These are phyloP conservation scores for Trypanosoma conorhini DNA, from an alignment of 208 protist species.

Conservation along the genomic window DNA sequence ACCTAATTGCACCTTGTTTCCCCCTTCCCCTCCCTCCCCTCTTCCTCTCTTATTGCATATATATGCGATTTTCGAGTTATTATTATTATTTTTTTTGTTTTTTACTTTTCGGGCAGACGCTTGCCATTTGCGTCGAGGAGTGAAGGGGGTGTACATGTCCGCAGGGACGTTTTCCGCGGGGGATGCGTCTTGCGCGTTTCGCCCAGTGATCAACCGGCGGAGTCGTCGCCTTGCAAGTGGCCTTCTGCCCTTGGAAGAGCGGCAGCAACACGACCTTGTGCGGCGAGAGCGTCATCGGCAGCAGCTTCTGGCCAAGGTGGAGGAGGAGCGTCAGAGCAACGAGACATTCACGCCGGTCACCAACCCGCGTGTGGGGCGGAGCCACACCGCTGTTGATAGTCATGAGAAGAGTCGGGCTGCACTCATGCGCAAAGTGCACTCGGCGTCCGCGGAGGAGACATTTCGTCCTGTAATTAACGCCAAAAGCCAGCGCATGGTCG, in stretches of 20 bases:
- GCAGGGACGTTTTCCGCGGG: background rate
- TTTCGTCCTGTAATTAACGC: slow-evolving; percentile 27
- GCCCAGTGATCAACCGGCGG: slow-evolving; percentile 14
- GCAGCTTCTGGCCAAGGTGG: slow-evolving; percentile 17
- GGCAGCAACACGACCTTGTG: slow-evolving; percentile 26
- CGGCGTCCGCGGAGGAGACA: slow-evolving; percentile 1
- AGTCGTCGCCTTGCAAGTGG: slow-evolving; percentile 18
- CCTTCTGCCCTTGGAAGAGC: slow-evolving; percentile 17
- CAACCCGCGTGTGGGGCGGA: slow-evolving; percentile 8
- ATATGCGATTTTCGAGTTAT: background rate
- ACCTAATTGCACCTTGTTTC: background rate
- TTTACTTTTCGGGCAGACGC: background rate
- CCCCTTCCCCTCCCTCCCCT: too few relatives aligned
- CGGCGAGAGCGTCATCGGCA: slow-evolving; percentile 4
- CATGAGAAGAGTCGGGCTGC: background rate
- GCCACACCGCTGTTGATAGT: background rate
- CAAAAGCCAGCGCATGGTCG: slow-evolving; percentile 12
- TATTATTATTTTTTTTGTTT: background rate
- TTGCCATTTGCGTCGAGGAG: background rate
- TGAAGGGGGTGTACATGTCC: background rate
- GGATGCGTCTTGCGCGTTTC: background rate
- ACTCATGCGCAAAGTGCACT: background rate
- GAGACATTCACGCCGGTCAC: slow-evolving; percentile 33
- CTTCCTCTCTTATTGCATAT: background rate
- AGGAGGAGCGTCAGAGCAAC: slow-evolving; percentile 14